A percentile compares a stretch with the other conserved stretches of the same genome.
Evolutionary conservation across 2,329 filamentous ascomycete species (phyloP).

Genomic region (Furcasterigmium sp.): DNA sequence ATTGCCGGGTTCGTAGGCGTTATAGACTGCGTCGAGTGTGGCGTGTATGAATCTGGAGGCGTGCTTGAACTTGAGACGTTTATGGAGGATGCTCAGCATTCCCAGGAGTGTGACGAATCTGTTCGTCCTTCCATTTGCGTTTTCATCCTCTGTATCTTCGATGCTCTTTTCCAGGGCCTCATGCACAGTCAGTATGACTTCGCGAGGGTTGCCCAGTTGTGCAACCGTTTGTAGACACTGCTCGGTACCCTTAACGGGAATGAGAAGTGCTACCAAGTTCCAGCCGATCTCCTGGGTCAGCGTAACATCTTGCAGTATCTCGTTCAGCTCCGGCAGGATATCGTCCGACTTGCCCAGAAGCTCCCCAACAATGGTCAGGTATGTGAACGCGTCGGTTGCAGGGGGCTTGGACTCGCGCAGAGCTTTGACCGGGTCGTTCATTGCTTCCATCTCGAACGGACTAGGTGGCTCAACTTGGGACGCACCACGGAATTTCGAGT

Average conservation of each 20-base stretch:
- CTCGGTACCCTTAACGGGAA: slow-evolving; percentile 63
- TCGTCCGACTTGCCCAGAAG: slow-evolving; percentile 54
- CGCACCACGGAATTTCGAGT: neutral
- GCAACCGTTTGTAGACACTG: slow-evolving; percentile 70
- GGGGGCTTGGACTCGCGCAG: slow-evolving; percentile 45
- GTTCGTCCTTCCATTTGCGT: slow-evolving; percentile 19
- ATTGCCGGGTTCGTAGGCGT: slow-evolving; percentile 57
- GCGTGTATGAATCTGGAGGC: slow-evolving; percentile 75
- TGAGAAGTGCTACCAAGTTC: slow-evolving; percentile 74
- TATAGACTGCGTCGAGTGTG: slow-evolving; percentile 66
- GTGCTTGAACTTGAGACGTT: slow-evolving; percentile 69
- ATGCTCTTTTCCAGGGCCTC: slow-evolving; percentile 59
- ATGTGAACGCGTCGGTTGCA: slow-evolving; percentile 64
- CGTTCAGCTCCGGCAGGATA: slow-evolving; percentile 61
- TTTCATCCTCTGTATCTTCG: slow-evolving; percentile 30
- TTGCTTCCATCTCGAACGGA: slow-evolving; percentile 15
- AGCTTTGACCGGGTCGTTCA: slow-evolving; percentile 35
- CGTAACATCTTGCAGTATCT: slow-evolving; percentile 61
- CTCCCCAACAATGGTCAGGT: slow-evolving; percentile 72
- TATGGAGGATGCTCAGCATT: slow-evolving; percentile 68
- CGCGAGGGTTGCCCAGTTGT: slow-evolving; percentile 71
- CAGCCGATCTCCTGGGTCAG: slow-evolving; percentile 76
- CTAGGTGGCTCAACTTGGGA: neutral
- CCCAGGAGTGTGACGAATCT: slow-evolving; percentile 67
- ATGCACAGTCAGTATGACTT: slow-evolving; percentile 76